Percentiles rank a stretch among this genome's conserved stretches.
Conservation (phyloP, 345 rosid species). For the Hypericum perforatum region DNA sequence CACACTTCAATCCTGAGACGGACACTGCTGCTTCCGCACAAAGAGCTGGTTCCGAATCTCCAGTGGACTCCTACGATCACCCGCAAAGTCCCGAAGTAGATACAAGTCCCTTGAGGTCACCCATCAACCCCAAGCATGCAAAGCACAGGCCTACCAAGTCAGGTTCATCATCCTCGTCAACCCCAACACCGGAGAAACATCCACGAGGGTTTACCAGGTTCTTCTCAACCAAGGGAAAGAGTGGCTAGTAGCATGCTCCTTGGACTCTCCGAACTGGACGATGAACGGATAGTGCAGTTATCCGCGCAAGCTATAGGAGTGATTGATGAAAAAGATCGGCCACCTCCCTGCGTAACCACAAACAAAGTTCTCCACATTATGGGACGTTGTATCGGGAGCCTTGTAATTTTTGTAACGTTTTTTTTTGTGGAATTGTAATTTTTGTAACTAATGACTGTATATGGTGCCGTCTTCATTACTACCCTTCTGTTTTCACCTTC, state of each 20-base stretch:
- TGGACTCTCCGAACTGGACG: neutral
- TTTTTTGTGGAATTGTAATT: too few species aligned
- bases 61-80: constrained; percentile 21
- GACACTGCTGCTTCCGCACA: constrained; percentile 21
- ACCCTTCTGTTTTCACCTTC: too few species aligned
- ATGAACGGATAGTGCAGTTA: too few species aligned
- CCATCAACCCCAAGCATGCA: constrained; percentile 30
- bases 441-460: too few species aligned
- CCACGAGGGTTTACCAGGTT: constrained; percentile 79
- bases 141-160: constrained; percentile 57
- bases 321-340: constrained; percentile 9
- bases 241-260: constrained; percentile 21
- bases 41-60: constrained; percentile 32
- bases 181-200: constrained; percentile 61
- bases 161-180: constrained; percentile 33
- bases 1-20: constrained; percentile 29
- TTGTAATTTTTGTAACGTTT: too few species aligned
- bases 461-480: too few species aligned
- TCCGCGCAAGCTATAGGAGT: too few species aligned
- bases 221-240: constrained; percentile 84
- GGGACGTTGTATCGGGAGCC: too few species aligned
- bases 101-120: constrained; percentile 37
- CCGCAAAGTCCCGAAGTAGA: constrained; percentile 47
- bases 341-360: too few species aligned
- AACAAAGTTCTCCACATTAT: too few species aligned